These are phyloP conservation scores for Oxytropis ochrocephala DNA, from an alignment of 306 rosid species.

Conservation along the genomic window DNA sequence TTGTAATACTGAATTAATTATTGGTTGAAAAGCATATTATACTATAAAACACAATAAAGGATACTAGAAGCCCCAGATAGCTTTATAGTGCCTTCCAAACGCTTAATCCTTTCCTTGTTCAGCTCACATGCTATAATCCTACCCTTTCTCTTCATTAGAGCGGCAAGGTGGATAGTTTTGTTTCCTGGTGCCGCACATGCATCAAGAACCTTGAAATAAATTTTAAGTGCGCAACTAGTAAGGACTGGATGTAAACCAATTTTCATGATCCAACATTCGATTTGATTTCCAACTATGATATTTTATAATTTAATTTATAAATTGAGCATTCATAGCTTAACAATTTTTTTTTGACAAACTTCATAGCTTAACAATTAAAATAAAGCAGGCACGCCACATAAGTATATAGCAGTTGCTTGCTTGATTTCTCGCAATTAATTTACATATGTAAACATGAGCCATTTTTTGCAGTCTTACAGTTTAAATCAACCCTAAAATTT, in stretches of 20 bases:
- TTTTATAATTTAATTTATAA: background rate
- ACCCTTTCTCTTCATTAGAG: slow-evolving; percentile 77
- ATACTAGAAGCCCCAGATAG: slow-evolving; percentile 92
- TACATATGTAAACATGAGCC: background rate
- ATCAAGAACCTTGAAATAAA: slow-evolving; percentile 76
- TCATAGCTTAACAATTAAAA: background rate
- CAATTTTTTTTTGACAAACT: too few relatives aligned
- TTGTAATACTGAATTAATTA: background rate
- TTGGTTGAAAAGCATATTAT: background rate
- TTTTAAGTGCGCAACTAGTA: slow-evolving; percentile 3
- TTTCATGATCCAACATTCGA: background rate
- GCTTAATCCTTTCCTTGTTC: slow-evolving; percentile 55
- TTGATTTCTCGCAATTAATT: background rate
- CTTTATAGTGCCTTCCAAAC: slow-evolving; percentile 58
- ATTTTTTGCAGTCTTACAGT: background rate
- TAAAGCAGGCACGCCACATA: background rate
- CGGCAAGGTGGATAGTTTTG: slow-evolving; percentile 92
- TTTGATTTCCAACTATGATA: background rate
- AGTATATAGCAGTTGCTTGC: background rate
- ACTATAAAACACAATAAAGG: slow-evolving; percentile 19
- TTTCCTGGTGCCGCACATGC: slow-evolving; percentile 97
- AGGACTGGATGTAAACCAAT: background rate
- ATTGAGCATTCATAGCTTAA: background rate
- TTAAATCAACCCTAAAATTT: background rate
- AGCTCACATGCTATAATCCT: slow-evolving; percentile 78